A percentile compares a stretch with the other conserved stretches of the same genome.
These are phyloP conservation scores for Torrubiella hemipterigena DNA, from an alignment of 2,329 filamentous ascomycete species.

Conservation along the genomic window DNA sequence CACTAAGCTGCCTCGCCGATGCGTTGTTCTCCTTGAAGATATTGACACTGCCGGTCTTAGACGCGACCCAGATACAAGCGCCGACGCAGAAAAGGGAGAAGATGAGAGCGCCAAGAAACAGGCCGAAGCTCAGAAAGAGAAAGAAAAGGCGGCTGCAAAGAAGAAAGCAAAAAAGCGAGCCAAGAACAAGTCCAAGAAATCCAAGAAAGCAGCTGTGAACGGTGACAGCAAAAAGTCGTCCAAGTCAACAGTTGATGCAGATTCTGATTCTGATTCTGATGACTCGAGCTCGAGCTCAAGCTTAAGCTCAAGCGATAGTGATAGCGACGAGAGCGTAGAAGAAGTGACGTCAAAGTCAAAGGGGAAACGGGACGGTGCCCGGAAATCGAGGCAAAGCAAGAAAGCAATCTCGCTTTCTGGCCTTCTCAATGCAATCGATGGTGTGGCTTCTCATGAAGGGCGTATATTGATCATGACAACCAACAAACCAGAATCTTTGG, in stretches of 20 bases:
- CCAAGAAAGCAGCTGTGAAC: too few species aligned
- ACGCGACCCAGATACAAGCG: conserved; percentile 19
- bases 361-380: conserved; percentile 8
- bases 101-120: conserved; percentile 10
- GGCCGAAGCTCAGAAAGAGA: conserved; percentile 22
- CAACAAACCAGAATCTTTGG: conserved; percentile 61
- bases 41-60: conserved; percentile 54
- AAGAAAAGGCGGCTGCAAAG: conserved; percentile 23
- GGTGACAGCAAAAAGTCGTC: background rate
- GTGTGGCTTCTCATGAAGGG: conserved; percentile 68
- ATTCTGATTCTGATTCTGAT: background rate
- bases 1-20: conserved; percentile 46
- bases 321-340: conserved; percentile 10
- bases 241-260: conserved; percentile 1
- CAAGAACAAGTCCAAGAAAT: conserved; percentile 12
- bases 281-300: conserved; percentile 7
- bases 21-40: conserved; percentile 56
- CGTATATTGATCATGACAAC: conserved; percentile 74
- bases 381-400: conserved; percentile 8
- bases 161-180: conserved; percentile 26
- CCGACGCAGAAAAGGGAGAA: conserved; percentile 12
- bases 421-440: conserved; percentile 73
- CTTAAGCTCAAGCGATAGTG: conserved; percentile 13
- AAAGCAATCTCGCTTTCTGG: conserved; percentile 61
- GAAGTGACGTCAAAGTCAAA: conserved; percentile 8